Conservation (phyloP, 2,329 filamentous ascomycete species). For the Sordariomycetes sp. region DNA sequence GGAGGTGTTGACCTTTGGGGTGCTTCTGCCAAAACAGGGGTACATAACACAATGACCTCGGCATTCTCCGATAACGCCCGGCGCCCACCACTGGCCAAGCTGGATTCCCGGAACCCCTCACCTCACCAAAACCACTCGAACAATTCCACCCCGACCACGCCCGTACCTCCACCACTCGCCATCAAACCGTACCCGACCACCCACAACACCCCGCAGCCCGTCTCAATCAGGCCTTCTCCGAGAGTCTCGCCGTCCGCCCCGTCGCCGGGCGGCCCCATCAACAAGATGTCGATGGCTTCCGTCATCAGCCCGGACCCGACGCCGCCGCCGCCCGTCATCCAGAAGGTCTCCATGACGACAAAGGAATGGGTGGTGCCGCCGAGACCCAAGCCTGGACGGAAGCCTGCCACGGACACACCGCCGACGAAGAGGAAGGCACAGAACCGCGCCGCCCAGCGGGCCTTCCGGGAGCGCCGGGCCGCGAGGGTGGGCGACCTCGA, state of each 20-base stretch:
- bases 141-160: slow-evolving; percentile 4
- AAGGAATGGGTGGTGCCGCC: slow-evolving; percentile 82
- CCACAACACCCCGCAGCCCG: slow-evolving; percentile 12
- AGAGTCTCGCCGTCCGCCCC: slow-evolving; percentile 13
- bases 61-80: slow-evolving; percentile 1
- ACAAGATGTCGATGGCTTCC: slow-evolving; percentile 34
- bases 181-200: slow-evolving; percentile 10
- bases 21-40: not conserved
- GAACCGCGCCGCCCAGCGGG: slow-evolving; percentile 82
- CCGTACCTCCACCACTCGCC: slow-evolving; percentile 9
- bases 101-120: slow-evolving; percentile 1
- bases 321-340: slow-evolving; percentile 9
- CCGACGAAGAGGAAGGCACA: slow-evolving; percentile 90
- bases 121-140: not conserved
- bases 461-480: slow-evolving; percentile 77
- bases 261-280: slow-evolving; percentile 20
- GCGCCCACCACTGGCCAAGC: slow-evolving; percentile 1
- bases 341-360: slow-evolving; percentile 52
- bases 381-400: slow-evolving; percentile 78
- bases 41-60: not conserved
- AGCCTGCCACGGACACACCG: slow-evolving; percentile 85
- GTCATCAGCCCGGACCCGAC: slow-evolving; percentile 26
- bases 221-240: slow-evolving; percentile 6
- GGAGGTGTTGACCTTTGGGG: slow-evolving; percentile 1
- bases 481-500: slow-evolving; percentile 70